These are phyloP conservation scores for Phaeophleospora eucalypticola DNA, from an alignment of 2,329 filamentous ascomycete genomes.

Conservation along the genomic window DNA sequence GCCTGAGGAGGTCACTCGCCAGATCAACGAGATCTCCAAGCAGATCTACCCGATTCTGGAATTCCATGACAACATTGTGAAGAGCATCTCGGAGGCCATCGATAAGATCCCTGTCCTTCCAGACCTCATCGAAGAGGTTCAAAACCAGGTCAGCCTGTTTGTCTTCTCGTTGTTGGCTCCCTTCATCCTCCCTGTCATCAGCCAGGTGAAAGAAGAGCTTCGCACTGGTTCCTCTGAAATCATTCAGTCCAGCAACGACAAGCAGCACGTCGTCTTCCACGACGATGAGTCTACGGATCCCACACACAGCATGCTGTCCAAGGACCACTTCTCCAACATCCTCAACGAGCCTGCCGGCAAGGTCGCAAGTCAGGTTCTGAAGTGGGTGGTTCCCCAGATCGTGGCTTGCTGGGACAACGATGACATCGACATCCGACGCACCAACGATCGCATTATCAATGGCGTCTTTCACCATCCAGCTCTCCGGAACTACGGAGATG, in stretches of 20 bases:
- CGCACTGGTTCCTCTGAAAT: slow-evolving; percentile 81
- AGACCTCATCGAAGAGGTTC: slow-evolving; percentile 77
- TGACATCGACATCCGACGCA: slow-evolving; percentile 61
- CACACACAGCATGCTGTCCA: slow-evolving; percentile 92
- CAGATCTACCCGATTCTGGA: slow-evolving; percentile 87
- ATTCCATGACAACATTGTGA: slow-evolving; percentile 85
- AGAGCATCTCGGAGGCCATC: slow-evolving; percentile 70
- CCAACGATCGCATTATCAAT: slow-evolving; percentile 69
- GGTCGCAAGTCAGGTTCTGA: slow-evolving; percentile 71
- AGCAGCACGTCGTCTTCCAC: slow-evolving; percentile 83
- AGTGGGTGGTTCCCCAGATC: slow-evolving; percentile 81
- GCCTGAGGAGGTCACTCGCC: slow-evolving; percentile 78
- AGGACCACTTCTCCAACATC: slow-evolving; percentile 88
- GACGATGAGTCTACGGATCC: slow-evolving; percentile 74
- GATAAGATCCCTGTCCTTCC: slow-evolving; percentile 82
- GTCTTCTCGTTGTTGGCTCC: slow-evolving; percentile 90
- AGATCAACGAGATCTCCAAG: slow-evolving; percentile 66
- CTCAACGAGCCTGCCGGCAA: slow-evolving; percentile 86
- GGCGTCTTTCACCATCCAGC: slow-evolving; percentile 88
- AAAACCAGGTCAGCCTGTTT: slow-evolving; percentile 83
- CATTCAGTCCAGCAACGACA: slow-evolving; percentile 75
- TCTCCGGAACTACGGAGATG: slow-evolving; percentile 64
- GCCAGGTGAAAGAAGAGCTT: slow-evolving; percentile 81
- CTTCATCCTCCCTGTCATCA: slow-evolving; percentile 79
- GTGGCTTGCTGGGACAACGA: slow-evolving; percentile 86